Base-by-base conservation (phyloP, 371 early-diverging fungal species). In the Batkoa obscura region DNA sequence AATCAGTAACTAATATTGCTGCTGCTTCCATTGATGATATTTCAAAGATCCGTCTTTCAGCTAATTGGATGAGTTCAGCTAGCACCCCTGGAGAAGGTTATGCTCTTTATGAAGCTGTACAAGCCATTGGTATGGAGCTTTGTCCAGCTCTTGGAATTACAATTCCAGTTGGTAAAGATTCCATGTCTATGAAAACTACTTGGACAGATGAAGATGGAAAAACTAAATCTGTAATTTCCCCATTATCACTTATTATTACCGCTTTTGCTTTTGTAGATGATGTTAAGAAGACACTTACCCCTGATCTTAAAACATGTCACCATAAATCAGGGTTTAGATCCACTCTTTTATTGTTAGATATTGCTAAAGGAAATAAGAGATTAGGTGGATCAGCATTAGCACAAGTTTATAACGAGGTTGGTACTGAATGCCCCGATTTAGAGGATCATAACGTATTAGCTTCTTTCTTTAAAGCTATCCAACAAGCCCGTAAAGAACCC, bases 11-110 rank as follows among this genome's bases (percentile, higher is more conserved):
- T 42, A 94, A 94, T 65, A 64, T 96, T 60, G 83, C 81, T 1
- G 90, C 97, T 23, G 93, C 95, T 34, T 71, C 81, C 59, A 74
- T 94, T 45, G 68, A 72, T 5, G 69, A 75, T 33, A 73, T 88
- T 35, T 67, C 70, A 13, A 73, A 76, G 55, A 75, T 90, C 34
- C 83, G 91, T 45, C 75, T 96, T 66, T 84, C 85, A 37, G 94
- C 94, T 56, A 96, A 96, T 73, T 96, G 95, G 97, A 96, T 96
- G 97, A 80, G 86, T 49, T 88, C 94, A 13, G 88, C 93, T 31
- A 75, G 78, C 43, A 85, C 90, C 60, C 66, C 71, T 2, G 95
- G 94, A 60, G 95, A 96, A 69, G 97, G 94, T 34, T 76, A 88
- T 37, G 81, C 83, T 52, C 68, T 96, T 37, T 96, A 94, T 62